Evolutionary conservation across 352 stramenopile species (phyloP).

Genomic region (Globisporangium orthogonon): DNA sequence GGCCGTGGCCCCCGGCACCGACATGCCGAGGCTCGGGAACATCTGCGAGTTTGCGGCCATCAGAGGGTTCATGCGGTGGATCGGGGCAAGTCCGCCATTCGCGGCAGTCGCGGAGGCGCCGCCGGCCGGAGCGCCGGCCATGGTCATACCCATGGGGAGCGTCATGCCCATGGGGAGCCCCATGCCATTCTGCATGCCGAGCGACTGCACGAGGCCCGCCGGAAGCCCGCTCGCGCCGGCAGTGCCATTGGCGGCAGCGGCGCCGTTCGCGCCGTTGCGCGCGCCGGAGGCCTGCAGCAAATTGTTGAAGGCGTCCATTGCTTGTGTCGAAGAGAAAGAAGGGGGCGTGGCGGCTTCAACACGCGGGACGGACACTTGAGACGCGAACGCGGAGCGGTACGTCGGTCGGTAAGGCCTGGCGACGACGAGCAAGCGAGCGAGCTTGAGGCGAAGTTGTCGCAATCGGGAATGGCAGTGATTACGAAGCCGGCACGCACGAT

Average conservation of each 20-base stretch:
- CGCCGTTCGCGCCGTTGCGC: slow-evolving; percentile 23
- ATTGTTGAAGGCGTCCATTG: slow-evolving; percentile 78
- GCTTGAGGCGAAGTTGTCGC: slow-evolving; percentile 7
- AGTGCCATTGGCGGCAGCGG: slow-evolving; percentile 6
- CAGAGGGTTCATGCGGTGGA: slow-evolving; percentile 70
- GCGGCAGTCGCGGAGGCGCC: not conserved
- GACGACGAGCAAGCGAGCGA: not conserved
- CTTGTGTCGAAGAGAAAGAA: too few relatives aligned
- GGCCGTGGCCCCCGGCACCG: slow-evolving; percentile 1
- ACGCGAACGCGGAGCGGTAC: too few relatives aligned
- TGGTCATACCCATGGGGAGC: slow-evolving; percentile 43
- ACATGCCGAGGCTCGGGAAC: slow-evolving; percentile 50
- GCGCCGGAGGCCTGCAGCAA: slow-evolving; percentile 59
- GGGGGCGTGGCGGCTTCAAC: not conserved
- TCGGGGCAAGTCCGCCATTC: slow-evolving; percentile 42
- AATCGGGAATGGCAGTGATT: slow-evolving; percentile 14
- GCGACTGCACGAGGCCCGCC: slow-evolving; percentile 26
- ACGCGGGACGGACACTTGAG: not conserved
- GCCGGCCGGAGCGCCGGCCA: slow-evolving; percentile 17
- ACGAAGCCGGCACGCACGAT: not conserved
- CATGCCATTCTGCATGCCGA: slow-evolving; percentile 40
- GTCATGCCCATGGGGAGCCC: slow-evolving; percentile 16
- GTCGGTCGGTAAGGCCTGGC: too few relatives aligned
- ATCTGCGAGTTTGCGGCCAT: slow-evolving; percentile 56
- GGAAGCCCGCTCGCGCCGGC: slow-evolving; percentile 17